Base-by-base conservation (phyloP, 176 grass and related monocot species). In the Cenchrus fungigraminus region DNA sequence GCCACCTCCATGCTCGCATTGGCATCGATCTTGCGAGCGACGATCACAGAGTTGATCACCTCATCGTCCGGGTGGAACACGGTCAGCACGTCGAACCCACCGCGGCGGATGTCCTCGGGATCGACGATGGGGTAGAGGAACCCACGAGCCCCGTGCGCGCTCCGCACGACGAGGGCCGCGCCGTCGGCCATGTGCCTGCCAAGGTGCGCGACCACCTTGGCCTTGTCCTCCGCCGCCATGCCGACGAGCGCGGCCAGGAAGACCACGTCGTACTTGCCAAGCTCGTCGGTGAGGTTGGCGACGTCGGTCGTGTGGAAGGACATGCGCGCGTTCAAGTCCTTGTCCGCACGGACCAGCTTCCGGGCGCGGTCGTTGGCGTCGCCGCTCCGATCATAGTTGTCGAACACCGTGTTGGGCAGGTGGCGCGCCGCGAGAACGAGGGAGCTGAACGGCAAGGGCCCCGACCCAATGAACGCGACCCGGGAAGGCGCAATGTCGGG, bases 181-280 rank as follows among this genome's bases (percentile, higher is more conserved):
- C 87, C 87, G 37, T 88, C 85, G 2, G 87, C 78, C 92, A 94
- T 94, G 68, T 91, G 79, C 67, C n/a, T 67, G 9, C 87, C 89
- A 2, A 97, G 85, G 76, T 98, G 95, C 0, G 85, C 90, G 1
- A 97, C 51, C 37, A 94, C 83, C 42, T 56, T 84, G 32, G 42
- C 73, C 74, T 97, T 97, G 69, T 91, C 92, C 70, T 94, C 95
- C 7, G 66, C 59, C 20, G 68, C 90, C 54, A 94, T 77, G 19
- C 92, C 95, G 3, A 97, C 92, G 20, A 97, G 90, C 19, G 95
- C 92, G 0, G 95, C 95, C 12, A 97, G 81, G 88, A 97, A 94
- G 19, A 97, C 92, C 1, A 94, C 88, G 70, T 94, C 95, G 76
- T 91, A 92, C 46, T 54, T 25, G 2, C 73, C 57, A 77, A 97